Evolutionary conservation across 345 rosid genomes (phyloP).

Genomic region (Passiflora organensis): DNA sequence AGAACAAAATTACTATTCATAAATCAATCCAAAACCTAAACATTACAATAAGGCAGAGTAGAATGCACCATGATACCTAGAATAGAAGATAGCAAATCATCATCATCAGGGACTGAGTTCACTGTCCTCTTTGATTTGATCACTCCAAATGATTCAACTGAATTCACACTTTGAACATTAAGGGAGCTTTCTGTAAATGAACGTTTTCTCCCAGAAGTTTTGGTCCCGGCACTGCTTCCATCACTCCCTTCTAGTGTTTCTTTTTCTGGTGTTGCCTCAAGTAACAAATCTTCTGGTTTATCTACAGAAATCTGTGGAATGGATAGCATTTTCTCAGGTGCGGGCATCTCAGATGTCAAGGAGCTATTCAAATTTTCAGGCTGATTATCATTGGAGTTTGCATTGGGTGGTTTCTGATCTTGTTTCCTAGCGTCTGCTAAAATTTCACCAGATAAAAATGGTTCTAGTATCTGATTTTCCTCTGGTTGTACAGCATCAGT

Average conservation of each 20-base stretch:
- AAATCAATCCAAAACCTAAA: background rate
- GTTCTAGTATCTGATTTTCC: slow-evolving; percentile 37
- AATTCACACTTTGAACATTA: slow-evolving; percentile 57
- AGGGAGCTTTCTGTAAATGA: slow-evolving; percentile 66
- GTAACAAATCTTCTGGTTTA: slow-evolving; percentile 40
- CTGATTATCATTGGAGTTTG: slow-evolving; percentile 30
- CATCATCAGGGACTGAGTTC: slow-evolving; percentile 83
- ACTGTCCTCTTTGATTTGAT: slow-evolving; percentile 48
- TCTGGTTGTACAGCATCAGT: slow-evolving; percentile 25
- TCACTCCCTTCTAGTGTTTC: slow-evolving; percentile 35
- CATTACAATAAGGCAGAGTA: background rate
- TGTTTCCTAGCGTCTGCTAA: slow-evolving; percentile 25
- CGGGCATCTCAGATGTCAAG: slow-evolving; percentile 44
- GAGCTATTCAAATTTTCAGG: slow-evolving; percentile 30
- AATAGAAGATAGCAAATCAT: slow-evolving; percentile 90
- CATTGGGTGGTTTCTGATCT: slow-evolving; percentile 34
- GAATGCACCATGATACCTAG: slow-evolving; percentile 49
- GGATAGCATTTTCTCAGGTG: slow-evolving; percentile 75
- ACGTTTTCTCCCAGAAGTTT: slow-evolving; percentile 66
- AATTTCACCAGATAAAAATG: slow-evolving; percentile 33
- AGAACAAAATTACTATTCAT: background rate
- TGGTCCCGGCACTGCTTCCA: slow-evolving; percentile 36
- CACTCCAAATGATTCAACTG: slow-evolving; percentile 62
- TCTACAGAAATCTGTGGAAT: slow-evolving; percentile 41
- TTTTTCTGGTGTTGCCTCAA: slow-evolving; percentile 60